Evolutionary conservation across 495 filamentous ascomycete genomes (phyloP).

Genomic region (Collariella sp.): DNA sequence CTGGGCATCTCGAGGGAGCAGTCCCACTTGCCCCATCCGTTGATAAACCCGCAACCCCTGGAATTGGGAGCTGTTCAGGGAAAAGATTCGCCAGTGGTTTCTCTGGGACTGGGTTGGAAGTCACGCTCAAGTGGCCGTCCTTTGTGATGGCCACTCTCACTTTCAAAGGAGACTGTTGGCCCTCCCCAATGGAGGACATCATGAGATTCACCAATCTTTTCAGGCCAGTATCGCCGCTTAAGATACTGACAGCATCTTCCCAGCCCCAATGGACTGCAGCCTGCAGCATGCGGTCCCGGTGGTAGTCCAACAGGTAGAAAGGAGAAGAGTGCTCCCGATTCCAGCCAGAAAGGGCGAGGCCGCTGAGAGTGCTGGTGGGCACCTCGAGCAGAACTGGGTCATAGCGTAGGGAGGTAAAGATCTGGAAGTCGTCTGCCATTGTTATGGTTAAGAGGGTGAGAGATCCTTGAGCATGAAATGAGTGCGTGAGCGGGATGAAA

Average conservation of each 20-base stretch:
- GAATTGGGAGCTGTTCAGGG: not conserved
- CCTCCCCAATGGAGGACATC: slow-evolving; percentile 8
- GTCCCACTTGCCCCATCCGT: not conserved
- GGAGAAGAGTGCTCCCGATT: slow-evolving; percentile 45
- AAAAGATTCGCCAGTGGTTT: slow-evolving; percentile 38
- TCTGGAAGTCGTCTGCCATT: slow-evolving; percentile 36
- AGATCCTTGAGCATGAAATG: not conserved
- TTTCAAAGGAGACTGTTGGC: slow-evolving; percentile 27
- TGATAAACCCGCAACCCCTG: not conserved
- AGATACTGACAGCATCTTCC: slow-evolving; percentile 33
- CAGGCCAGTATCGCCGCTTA: slow-evolving; percentile 40
- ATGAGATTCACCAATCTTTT: slow-evolving; percentile 22
- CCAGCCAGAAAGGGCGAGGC: slow-evolving; percentile 32
- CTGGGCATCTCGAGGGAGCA: slow-evolving; percentile 19
- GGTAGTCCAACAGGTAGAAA: slow-evolving; percentile 77
- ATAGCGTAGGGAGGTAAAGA: slow-evolving; percentile 71
- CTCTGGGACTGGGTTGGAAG: slow-evolving; percentile 40
- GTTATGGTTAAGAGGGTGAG: not conserved
- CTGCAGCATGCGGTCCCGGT: slow-evolving; percentile 67
- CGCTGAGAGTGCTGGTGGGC: slow-evolving; percentile 25
- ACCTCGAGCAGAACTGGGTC: slow-evolving; percentile 52
- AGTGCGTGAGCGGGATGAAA: no score
- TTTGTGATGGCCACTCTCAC: slow-evolving; percentile 47
- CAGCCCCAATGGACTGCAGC: slow-evolving; percentile 65
- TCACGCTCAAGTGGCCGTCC: slow-evolving; percentile 42